These are phyloP conservation scores for Aphanomyces stellatus DNA, from an alignment of 352 stramenopile species.

Conservation along the genomic window DNA sequence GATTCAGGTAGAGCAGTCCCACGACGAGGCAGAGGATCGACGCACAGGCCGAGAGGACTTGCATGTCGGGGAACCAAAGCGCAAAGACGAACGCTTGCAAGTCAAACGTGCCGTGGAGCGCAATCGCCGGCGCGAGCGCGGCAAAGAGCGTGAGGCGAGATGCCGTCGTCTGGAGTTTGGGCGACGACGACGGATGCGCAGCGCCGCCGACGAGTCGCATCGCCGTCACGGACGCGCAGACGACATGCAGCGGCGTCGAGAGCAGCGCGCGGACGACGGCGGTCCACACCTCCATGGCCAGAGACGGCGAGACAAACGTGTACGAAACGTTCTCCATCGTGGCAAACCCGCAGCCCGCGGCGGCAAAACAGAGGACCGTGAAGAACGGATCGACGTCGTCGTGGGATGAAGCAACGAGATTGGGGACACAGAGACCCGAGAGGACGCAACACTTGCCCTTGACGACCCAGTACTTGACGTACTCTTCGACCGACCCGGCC, in stretches of 20 bases:
- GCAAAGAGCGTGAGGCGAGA: constrained; percentile 30
- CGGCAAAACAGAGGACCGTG: constrained; percentile 30
- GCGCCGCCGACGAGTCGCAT: constrained; percentile 52
- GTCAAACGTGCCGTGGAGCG: constrained; percentile 55
- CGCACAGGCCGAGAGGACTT: neutral
- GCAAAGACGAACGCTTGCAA: constrained; percentile 35
- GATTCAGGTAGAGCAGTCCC: neutral
- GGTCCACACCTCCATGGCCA: constrained; percentile 29
- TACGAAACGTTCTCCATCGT: constrained; percentile 51
- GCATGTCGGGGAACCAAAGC: neutral
- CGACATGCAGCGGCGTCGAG: constrained; percentile 46
- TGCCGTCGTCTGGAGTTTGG: constrained; percentile 21
- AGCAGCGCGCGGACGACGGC: constrained; percentile 34
- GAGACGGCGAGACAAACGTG: constrained; percentile 30
- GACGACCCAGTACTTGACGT: constrained; percentile 58
- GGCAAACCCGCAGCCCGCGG: constrained; percentile 43
- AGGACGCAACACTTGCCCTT: constrained; percentile 38
- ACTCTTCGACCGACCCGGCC: constrained; percentile 53
- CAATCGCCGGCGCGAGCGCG: constrained; percentile 35
- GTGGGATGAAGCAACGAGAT: constrained; percentile 42
- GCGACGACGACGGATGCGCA: constrained; percentile 27
- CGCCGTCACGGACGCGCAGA: constrained; percentile 54
- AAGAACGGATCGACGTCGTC: constrained; percentile 56
- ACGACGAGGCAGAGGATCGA: constrained; percentile 15
- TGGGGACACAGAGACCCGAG: constrained; percentile 12